phyloP scores from a whole-genome alignment of 768 basidiomycete genomes.

The Hericium alpestre region DNA sequence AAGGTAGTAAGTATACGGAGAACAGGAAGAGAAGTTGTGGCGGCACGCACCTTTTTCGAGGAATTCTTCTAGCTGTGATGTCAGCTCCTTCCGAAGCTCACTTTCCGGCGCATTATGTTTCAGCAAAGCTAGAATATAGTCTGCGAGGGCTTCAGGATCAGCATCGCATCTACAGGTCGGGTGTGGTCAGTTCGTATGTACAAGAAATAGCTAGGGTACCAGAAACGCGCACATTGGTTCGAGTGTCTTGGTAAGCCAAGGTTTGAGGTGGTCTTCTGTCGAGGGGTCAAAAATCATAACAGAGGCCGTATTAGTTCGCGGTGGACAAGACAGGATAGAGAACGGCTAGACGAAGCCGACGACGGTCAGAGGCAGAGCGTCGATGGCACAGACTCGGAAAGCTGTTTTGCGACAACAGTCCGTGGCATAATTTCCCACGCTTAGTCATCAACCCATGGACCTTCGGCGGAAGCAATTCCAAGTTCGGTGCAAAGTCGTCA shows the following conservation, averaged over 20 bases:
- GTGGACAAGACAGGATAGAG: too few relatives aligned
- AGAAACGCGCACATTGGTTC: conserved; percentile 70
- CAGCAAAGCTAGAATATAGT: conserved; percentile 88
- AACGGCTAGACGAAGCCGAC: too few relatives aligned
- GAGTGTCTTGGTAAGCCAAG: conserved; percentile 81
- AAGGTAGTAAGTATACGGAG: conserved; percentile 4
- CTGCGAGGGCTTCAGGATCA: conserved; percentile 85
- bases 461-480: too few relatives aligned
- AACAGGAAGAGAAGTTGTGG: conserved; percentile 8
- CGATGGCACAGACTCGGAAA: too few relatives aligned
- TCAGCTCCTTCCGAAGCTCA: conserved; percentile 74
- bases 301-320: too few relatives aligned
- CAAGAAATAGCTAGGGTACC: conserved; percentile 3
- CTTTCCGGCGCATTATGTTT: conserved; percentile 79
- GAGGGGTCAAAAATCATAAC: conserved; percentile 62
- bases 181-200: conserved; percentile 5
- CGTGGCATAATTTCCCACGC: too few relatives aligned
- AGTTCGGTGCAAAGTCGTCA: too few relatives aligned
- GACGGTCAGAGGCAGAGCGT: too few relatives aligned
- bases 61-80: conserved; percentile 79
- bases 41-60: conserved; percentile 67
- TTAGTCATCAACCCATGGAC: too few relatives aligned
- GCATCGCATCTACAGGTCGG: conserved; percentile 72
- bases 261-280: conserved; percentile 58
- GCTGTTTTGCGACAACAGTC: too few relatives aligned